Conservation (phyloP, 305 asterid genomes). For the Fraxinus paxiana region DNA sequence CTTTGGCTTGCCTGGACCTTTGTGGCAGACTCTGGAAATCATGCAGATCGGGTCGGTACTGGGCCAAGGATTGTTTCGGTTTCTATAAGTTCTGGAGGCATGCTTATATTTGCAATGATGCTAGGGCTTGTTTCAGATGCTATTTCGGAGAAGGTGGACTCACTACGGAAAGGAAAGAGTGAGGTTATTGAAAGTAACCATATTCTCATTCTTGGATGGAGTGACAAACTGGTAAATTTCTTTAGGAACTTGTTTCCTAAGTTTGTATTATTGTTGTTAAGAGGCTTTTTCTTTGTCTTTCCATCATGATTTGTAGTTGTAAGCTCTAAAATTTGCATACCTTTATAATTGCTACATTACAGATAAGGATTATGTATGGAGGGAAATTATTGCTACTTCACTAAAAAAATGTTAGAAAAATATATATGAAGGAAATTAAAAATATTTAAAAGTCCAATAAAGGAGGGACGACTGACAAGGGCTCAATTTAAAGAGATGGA, state of each 20-base stretch:
- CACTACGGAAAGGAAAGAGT: slow-evolving; percentile 92
- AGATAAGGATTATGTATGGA: neutral
- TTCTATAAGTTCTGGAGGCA: slow-evolving; percentile 90
- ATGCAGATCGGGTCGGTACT: slow-evolving; percentile 80
- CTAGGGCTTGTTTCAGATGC: slow-evolving; percentile 98
- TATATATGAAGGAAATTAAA: neutral
- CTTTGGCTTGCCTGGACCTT: slow-evolving; percentile 97
- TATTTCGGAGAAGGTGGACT: slow-evolving; percentile 94
- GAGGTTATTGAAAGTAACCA: slow-evolving; percentile 93
- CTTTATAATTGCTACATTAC: neutral
- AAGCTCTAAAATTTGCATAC: slow-evolving; percentile 3
- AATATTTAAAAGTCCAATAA: neutral
- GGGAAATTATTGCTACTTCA: neutral
- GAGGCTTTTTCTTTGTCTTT: slow-evolving; percentile 10
- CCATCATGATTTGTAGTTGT: slow-evolving; percentile 13
- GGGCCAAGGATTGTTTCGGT: slow-evolving; percentile 94
- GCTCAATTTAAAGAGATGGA: neutral
- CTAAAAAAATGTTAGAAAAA: neutral
- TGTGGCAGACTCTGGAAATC: slow-evolving; percentile 95
- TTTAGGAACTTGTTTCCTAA: slow-evolving; percentile 1
- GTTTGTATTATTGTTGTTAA: slow-evolving; percentile 4
- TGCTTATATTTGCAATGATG: slow-evolving; percentile 99
- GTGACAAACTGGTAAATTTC: slow-evolving; percentile 82
- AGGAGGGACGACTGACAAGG: neutral
- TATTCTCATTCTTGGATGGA: slow-evolving; percentile 97